Percentiles rank a stretch among this genome's conserved stretches.
Conservation (phyloP, 2,329 filamentous ascomycete genomes). For the Diatrype stigma region DNA sequence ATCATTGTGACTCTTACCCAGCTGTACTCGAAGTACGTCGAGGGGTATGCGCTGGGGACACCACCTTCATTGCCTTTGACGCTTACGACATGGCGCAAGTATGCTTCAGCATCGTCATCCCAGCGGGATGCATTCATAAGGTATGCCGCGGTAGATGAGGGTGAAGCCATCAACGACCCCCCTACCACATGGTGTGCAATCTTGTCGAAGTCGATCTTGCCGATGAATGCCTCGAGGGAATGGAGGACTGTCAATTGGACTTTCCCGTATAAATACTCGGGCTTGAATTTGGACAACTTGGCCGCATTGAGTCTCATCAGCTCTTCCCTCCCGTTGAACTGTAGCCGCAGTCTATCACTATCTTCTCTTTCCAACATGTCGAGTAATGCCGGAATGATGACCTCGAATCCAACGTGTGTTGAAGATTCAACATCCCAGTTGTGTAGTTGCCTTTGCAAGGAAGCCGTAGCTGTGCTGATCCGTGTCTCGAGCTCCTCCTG, state of each 20-base stretch:
- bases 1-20: slow-evolving; percentile 6
- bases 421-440: slow-evolving; percentile 25
- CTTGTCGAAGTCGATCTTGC: slow-evolving; percentile 31
- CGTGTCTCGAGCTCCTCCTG: slow-evolving; percentile 10
- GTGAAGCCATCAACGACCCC: slow-evolving; percentile 34
- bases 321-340: slow-evolving; percentile 19
- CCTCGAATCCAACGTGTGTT: slow-evolving; percentile 31
- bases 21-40: slow-evolving; percentile 15
- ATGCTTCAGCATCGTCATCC: slow-evolving; percentile 16
- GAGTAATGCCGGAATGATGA: slow-evolving; percentile 29
- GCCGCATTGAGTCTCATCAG: slow-evolving; percentile 20
- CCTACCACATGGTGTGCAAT: slow-evolving; percentile 27
- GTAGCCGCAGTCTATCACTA: slow-evolving; percentile 16
- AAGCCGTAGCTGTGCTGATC: slow-evolving; percentile 14
- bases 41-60: slow-evolving; percentile 17
- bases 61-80: slow-evolving; percentile 10
- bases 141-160: slow-evolving; percentile 34
- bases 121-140: slow-evolving; percentile 17
- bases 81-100: slow-evolving; percentile 14
- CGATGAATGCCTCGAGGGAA: slow-evolving; percentile 35
- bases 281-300: slow-evolving; percentile 24
- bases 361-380: slow-evolving; percentile 22
- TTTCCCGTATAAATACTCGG: slow-evolving; percentile 24
- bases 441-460: slow-evolving; percentile 18
- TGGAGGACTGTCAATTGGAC: slow-evolving; percentile 27